phyloP scores from a whole-genome alignment of 495 filamentous ascomycete species.

The Annulohypoxylon stygium region DNA sequence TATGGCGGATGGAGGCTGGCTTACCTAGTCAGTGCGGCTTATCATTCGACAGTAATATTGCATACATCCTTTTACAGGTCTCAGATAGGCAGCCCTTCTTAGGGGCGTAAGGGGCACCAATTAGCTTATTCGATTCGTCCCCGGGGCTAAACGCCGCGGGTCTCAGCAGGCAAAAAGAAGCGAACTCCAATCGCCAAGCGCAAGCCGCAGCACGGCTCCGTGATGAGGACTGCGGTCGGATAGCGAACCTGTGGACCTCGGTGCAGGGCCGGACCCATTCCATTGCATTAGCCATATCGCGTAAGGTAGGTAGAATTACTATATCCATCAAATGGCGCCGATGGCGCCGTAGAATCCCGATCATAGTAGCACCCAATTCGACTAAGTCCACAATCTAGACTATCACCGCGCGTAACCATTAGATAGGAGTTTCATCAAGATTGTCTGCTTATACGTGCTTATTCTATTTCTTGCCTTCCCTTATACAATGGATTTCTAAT shows the following conservation, averaged over 20 bases:
- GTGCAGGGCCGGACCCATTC: slow-evolving; percentile 29
- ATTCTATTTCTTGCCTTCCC: neutral
- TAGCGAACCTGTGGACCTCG: slow-evolving; percentile 18
- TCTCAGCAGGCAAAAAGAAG: slow-evolving; percentile 16
- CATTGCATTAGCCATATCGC: slow-evolving; percentile 30
- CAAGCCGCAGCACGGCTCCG: slow-evolving; percentile 33
- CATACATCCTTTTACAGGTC: slow-evolving; percentile 14
- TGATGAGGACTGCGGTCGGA: slow-evolving; percentile 28
- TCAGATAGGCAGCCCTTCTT: slow-evolving; percentile 8
- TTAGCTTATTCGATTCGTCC: neutral
- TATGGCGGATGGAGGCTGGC: slow-evolving; percentile 1
- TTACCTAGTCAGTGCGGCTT: neutral
- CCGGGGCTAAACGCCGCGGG: slow-evolving; percentile 10
- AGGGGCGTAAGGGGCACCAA: slow-evolving; percentile 6
- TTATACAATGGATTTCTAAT: neutral
- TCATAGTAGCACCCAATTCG: neutral
- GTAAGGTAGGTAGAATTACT: slow-evolving; percentile 14
- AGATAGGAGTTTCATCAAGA: slow-evolving; percentile 4
- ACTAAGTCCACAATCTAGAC: neutral
- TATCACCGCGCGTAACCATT: neutral
- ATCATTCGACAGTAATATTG: neutral
- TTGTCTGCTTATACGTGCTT: neutral
- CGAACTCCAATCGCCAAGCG: slow-evolving; percentile 26
- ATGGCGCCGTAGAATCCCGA: slow-evolving; percentile 1
- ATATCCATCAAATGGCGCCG: slow-evolving; percentile 11